Evolutionary conservation across 202 grass and related monocot genomes (phyloP), one percentile per base, ranked within the genome.

Genomic region (Carex arenaria): DNA sequence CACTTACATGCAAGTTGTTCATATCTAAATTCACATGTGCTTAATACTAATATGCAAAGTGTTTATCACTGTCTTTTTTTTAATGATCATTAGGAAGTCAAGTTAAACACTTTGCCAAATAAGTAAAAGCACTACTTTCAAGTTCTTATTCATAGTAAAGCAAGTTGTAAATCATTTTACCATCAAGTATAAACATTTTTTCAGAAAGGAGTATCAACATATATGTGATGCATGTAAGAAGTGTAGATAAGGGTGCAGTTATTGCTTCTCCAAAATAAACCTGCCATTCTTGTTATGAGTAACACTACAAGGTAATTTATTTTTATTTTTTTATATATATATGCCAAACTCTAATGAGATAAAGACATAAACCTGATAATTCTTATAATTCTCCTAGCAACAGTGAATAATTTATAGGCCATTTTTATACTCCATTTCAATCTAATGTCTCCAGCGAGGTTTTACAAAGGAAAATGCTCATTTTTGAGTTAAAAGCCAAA

Each of bases 301-400:
- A 77, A 75, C 22, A 4, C 22, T 31, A 55, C 49, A 31, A 55
- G 4, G 43, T 56, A 31, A 55, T 18, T 15, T n/a, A n/a, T n/a
- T 75, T 64, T n/a, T 11, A 11, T 17, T 22, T 3, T 43, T 20
- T 22, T 45, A 20, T 9, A 42, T 3, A 69, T 14, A 31, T 54
- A 56, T 56, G 26, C 51, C 51, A 76, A 77, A 56, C 34, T 36
- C 15, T 19, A 38, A 77, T 77, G 72, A 77, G 72, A 77, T 57
- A 76, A 55, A 55, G 20, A 26, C 15, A 26, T 18, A 49, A 76
- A 32, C 55, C 51, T 22, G 54, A 17, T 30, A 30, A 76, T 53
- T 54, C 26, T 2, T n/a, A 15, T 77, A 34, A 14, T 77, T 77
- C 17, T 47, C 40, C 9, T 10, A 18, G 67, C 18, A 71, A 47